Evolutionary conservation across 2,329 filamentous ascomycete species (phyloP).

Genomic region (Grosmannia penicillata): DNA sequence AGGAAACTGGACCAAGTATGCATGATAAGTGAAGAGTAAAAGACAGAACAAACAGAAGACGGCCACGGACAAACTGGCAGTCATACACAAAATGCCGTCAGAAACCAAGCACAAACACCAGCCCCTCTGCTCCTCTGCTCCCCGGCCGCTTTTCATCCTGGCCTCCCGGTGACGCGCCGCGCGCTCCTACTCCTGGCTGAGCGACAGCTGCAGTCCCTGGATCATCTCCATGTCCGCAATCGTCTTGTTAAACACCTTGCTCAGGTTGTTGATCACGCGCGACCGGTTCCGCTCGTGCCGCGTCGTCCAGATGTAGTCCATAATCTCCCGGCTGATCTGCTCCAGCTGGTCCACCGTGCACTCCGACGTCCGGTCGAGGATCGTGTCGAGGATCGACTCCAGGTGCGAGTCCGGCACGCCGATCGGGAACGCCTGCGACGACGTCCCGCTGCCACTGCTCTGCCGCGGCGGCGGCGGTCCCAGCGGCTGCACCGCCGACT

Average conservation of each 20-base stretch:
- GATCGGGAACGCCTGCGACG: slow-evolving; percentile 29
- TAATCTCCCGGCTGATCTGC: slow-evolving; percentile 78
- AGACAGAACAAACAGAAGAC: too few relatives aligned
- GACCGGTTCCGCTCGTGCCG: slow-evolving; percentile 74
- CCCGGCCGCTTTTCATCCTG: too few relatives aligned
- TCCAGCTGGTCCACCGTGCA: slow-evolving; percentile 88
- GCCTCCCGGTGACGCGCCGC: too few relatives aligned
- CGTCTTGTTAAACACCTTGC: slow-evolving; percentile 59
- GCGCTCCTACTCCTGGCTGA: slow-evolving; percentile 24
- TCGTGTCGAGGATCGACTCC: slow-evolving; percentile 40
- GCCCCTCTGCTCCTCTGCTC: too few relatives aligned
- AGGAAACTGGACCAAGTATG: too few relatives aligned
- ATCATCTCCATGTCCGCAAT: slow-evolving; percentile 51
- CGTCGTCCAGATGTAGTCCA: slow-evolving; percentile 76
- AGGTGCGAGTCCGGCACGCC: slow-evolving; percentile 35
- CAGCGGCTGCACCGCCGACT: slow-evolving; percentile 4
- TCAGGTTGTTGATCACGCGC: slow-evolving; percentile 42
- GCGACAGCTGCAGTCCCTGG: slow-evolving; percentile 25
- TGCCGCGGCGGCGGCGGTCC: slow-evolving; percentile 11
- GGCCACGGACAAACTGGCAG: too few relatives aligned
- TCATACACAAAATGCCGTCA: too few relatives aligned
- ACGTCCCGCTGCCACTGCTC: slow-evolving; percentile 17
- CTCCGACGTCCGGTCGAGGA: slow-evolving; percentile 56
- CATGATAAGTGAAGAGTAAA: too few relatives aligned
- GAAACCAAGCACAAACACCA: neutral